Evolutionary conservation across 2,329 filamentous ascomycete genomes (phyloP).

Genomic region (Monosporascus sp.): DNA sequence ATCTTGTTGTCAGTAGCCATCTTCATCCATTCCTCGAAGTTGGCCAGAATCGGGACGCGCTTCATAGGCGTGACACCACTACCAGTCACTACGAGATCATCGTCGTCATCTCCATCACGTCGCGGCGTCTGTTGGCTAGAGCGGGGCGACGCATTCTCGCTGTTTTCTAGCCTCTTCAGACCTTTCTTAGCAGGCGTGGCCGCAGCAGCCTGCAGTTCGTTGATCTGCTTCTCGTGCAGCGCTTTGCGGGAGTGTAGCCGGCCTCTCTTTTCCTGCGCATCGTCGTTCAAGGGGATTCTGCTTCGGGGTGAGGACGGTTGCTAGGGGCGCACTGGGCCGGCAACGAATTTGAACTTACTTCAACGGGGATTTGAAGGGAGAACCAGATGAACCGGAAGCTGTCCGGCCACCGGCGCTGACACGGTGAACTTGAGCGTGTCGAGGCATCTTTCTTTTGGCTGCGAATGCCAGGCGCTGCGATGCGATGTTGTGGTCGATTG

Average conservation of each 20-base stretch:
- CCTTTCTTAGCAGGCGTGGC: conserved; percentile 60
- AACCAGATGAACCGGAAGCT: conserved; percentile 41
- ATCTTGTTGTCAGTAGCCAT: conserved; percentile 99
- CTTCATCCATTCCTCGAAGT: conserved; percentile 99
- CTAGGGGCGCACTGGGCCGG: conserved; percentile 2
- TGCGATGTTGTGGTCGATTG: conserved; percentile 2
- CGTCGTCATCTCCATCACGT: conserved; percentile 38
- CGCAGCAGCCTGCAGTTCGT: conserved; percentile 78
- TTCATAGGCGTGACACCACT: conserved; percentile 90
- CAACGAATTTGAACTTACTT: conserved; percentile 38
- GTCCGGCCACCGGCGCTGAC: conserved; percentile 40
- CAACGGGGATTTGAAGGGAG: conserved; percentile 52
- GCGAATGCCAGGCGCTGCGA: not conserved
- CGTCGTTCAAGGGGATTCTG: conserved; percentile 94
- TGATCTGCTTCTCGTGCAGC: conserved; percentile 84
- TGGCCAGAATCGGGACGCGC: conserved; percentile 88
- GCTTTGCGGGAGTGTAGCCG: conserved; percentile 83
- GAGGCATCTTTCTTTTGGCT: conserved; percentile 44
- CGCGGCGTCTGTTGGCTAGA: conserved; percentile 53
- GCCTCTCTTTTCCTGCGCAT: conserved; percentile 84
- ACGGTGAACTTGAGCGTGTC: conserved; percentile 51
- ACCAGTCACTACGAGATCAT: conserved; percentile 62
- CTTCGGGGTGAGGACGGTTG: conserved; percentile 7
- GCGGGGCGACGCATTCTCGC: conserved; percentile 50
- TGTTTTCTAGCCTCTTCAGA: conserved; percentile 52